Conservation (phyloP, 139 green algal genomes). For the Chlamydomonas sp. region DNA sequence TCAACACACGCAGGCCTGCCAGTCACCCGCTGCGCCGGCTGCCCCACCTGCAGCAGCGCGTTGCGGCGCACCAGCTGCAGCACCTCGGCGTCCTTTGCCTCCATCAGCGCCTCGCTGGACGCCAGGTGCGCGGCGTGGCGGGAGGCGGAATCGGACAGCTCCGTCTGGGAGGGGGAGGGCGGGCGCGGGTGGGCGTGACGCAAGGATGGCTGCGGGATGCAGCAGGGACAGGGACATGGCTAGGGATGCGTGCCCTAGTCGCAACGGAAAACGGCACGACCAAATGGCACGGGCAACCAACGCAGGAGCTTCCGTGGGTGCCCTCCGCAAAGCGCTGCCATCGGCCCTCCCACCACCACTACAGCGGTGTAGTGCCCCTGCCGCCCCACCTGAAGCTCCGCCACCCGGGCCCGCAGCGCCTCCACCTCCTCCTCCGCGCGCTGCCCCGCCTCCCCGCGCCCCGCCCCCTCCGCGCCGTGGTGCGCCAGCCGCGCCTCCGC, state of each 20-base stretch:
- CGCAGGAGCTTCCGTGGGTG: no score
- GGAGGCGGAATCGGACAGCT: background rate
- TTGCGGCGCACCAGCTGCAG: constrained; percentile 39
- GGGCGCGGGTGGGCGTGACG: background rate
- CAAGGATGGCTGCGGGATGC: background rate
- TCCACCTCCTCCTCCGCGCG: constrained; percentile 21
- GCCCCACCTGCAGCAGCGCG: constrained; percentile 22
- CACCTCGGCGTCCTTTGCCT: constrained; percentile 59
- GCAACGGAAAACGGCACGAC: no score
- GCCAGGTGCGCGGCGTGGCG: background rate
- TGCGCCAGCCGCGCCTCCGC: constrained; percentile 50
- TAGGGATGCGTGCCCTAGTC: background rate
- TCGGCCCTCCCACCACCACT: no score
- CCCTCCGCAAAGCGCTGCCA: no score
- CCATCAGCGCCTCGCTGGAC: constrained; percentile 49
- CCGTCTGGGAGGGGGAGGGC: constrained; percentile 2
- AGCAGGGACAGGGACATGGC: background rate
- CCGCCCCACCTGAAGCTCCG: constrained; percentile 10
- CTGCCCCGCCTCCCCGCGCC: background rate
- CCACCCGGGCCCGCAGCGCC: background rate
- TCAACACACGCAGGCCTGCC: no score
- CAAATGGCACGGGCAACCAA: no score
- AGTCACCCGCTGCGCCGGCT: background rate
- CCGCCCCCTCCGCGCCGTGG: constrained; percentile 29
- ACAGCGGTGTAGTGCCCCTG: background rate